Conservation (phyloP, 2,329 filamentous ascomycete species). For the Myriosclerotinia curreyana region DNA sequence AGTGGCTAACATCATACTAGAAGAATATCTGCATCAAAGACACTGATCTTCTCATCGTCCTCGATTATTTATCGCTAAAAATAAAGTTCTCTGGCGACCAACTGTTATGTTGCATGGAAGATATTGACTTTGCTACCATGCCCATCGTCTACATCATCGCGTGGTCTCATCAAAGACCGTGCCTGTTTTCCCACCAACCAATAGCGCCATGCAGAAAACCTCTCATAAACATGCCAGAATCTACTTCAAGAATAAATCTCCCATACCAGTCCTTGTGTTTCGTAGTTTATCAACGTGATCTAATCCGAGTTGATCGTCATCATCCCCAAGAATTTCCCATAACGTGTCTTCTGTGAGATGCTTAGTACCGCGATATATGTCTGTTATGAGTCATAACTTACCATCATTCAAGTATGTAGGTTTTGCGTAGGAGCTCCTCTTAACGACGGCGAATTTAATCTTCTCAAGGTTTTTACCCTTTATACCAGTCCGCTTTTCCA, state of each 20-base stretch:
- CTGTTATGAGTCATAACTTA: constrained; percentile 46
- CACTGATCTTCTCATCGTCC: constrained; percentile 10
- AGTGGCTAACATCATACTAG: constrained; percentile 11
- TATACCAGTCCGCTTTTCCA: constrained; percentile 87
- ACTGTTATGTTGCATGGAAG: constrained; percentile 21
- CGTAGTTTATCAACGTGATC: constrained; percentile 64
- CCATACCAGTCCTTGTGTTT: constrained; percentile 56
- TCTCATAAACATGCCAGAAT: constrained; percentile 28
- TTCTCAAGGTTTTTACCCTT: constrained; percentile 99
- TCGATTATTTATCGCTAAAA: constrained; percentile 9
- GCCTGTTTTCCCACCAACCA: constrained; percentile 27
- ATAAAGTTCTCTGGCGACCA: constrained; percentile 15
- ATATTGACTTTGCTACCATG: constrained; percentile 18
- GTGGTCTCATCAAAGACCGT: constrained; percentile 16
- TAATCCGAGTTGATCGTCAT: constrained; percentile 62
- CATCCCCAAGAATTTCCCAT: constrained; percentile 49
- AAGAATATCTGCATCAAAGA: constrained; percentile 18
- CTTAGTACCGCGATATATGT: constrained; percentile 10
- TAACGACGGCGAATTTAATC: constrained; percentile 88
- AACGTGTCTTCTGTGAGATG: constrained; percentile 54
- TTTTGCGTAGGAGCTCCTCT: constrained; percentile 68
- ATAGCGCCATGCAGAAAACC: constrained; percentile 29
- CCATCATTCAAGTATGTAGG: constrained; percentile 84
- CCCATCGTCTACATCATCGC: constrained; percentile 20
- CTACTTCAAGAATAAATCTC: constrained; percentile 58